Conservation (phyloP, 805 yeast genomes). For the Zygosaccharomyces lentus region DNA sequence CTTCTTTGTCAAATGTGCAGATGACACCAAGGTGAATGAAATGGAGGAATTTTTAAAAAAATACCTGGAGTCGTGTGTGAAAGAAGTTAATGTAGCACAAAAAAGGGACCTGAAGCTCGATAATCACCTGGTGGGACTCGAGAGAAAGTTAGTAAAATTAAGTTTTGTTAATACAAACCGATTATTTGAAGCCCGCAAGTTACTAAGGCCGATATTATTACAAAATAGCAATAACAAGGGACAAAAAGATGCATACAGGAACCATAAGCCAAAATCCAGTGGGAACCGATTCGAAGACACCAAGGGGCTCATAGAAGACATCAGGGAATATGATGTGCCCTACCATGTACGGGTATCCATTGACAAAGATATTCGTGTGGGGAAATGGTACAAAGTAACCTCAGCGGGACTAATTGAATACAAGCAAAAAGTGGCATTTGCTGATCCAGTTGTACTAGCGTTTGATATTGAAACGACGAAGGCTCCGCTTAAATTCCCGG, state of each 20-base stretch:
- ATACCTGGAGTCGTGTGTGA: slow-evolving; percentile 59
- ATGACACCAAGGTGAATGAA: slow-evolving; percentile 45
- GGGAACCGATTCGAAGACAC: slow-evolving; percentile 47
- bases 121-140: slow-evolving; percentile 80
- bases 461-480: slow-evolving; percentile 98
- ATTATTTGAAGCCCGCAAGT: slow-evolving; percentile 67
- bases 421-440: slow-evolving; percentile 79
- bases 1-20: slow-evolving; percentile 61
- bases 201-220: slow-evolving; percentile 62
- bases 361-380: slow-evolving; percentile 80
- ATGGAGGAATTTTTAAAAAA: slow-evolving; percentile 81
- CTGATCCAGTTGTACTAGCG: slow-evolving; percentile 95
- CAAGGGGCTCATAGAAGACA: slow-evolving; percentile 61
- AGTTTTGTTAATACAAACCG: slow-evolving; percentile 72
- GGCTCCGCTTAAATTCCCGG: slow-evolving; percentile 94
- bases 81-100: slow-evolving; percentile 47
- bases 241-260: slow-evolving; percentile 57
- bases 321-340: slow-evolving; percentile 94
- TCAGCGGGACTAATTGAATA: slow-evolving; percentile 54
- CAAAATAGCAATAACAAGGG: slow-evolving; percentile 60
- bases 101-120: slow-evolving; percentile 81
- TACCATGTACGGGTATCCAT: slow-evolving; percentile 95
- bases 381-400: slow-evolving; percentile 89
- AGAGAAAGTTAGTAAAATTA: slow-evolving; percentile 59
- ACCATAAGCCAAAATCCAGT: slow-evolving; percentile 20